Conservation (phyloP, 441 rosid genomes). For the Croton laevigatus region DNA sequence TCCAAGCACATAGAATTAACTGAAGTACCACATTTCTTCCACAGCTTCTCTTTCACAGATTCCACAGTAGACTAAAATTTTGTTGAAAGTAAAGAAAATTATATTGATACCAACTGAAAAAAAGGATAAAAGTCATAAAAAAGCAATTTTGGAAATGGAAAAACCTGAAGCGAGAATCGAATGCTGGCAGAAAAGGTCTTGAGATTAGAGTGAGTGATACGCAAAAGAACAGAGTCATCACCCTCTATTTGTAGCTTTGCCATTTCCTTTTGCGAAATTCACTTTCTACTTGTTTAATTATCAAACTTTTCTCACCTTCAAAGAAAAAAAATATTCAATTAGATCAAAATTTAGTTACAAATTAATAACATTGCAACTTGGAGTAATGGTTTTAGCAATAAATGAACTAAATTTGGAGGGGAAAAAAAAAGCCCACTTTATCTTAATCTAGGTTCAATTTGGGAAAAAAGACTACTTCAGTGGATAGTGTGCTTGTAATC, state of each 20-base stretch:
- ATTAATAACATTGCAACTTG: neutral
- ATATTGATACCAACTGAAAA: neutral
- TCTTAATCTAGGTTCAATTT: neutral
- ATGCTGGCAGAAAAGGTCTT: conserved; percentile 67
- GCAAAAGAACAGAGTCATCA: conserved; percentile 67
- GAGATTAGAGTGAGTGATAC: conserved; percentile 77
- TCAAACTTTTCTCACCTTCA: neutral
- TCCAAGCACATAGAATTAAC: conserved; percentile 69
- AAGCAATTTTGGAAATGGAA: neutral
- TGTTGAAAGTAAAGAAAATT: conserved; percentile 4
- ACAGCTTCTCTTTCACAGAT: conserved; percentile 85
- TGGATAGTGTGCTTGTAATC: neutral
- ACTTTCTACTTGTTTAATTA: neutral
- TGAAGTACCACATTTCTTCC: conserved; percentile 90
- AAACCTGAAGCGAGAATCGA: conserved; percentile 80
- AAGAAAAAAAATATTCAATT: neutral
- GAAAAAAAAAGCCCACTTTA: too few relatives aligned
- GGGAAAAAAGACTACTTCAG: neutral
- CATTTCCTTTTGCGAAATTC: conserved; percentile 29
- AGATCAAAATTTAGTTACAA: neutral
- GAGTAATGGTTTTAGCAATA: neutral
- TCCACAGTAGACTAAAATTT: conserved; percentile 68
- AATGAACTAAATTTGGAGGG: neutral
- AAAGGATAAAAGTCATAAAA: neutral
- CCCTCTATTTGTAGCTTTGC: conserved; percentile 57